Percentiles rank a stretch among this genome's conserved stretches.
Evolutionary conservation across 345 rosid genomes (phyloP).

Genomic region (Physaria fendleri): DNA sequence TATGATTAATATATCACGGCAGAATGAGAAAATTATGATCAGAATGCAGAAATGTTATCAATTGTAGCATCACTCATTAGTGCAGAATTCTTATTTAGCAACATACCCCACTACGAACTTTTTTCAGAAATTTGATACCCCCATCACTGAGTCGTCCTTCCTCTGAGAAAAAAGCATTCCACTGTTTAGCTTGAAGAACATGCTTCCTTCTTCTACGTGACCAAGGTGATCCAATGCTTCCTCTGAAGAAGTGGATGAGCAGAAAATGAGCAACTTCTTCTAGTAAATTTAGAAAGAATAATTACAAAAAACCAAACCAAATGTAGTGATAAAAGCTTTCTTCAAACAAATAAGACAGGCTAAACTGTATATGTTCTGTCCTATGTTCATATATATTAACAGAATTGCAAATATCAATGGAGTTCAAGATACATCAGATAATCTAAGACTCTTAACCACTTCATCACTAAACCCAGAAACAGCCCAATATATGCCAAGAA

Average conservation of each 20-base stretch:
- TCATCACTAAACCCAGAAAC: not conserved
- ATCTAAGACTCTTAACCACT: not conserved
- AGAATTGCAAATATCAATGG: not conserved
- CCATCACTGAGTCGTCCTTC: conserved; percentile 77
- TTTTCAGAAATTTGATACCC: conserved; percentile 80
- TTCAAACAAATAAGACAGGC: not conserved
- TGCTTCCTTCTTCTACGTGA: conserved; percentile 81
- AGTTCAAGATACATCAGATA: not conserved
- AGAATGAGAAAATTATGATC: not conserved
- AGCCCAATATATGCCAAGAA: not conserved
- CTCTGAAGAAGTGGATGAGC: conserved; percentile 39
- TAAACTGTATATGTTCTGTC: not conserved
- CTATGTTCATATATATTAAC: not conserved
- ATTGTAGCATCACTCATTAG: not conserved
- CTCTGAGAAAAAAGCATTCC: conserved; percentile 62
- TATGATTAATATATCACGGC: conserved; percentile 3
- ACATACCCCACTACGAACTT: conserved; percentile 91
- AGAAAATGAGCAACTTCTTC: conserved; percentile 3
- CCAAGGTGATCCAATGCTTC: conserved; percentile 85
- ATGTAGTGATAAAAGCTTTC: not conserved
- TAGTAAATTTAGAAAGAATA: conserved; percentile 2
- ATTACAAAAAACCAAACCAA: not conserved
- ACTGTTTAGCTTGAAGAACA: conserved; percentile 65
- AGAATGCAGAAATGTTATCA: not conserved
- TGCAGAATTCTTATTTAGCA: conserved; percentile 6